A percentile compares a stretch with the other conserved stretches of the same genome.
Conservation (phyloP, 2,329 filamentous ascomycete genomes). For the Hymenotorrendiella dingleyae region DNA sequence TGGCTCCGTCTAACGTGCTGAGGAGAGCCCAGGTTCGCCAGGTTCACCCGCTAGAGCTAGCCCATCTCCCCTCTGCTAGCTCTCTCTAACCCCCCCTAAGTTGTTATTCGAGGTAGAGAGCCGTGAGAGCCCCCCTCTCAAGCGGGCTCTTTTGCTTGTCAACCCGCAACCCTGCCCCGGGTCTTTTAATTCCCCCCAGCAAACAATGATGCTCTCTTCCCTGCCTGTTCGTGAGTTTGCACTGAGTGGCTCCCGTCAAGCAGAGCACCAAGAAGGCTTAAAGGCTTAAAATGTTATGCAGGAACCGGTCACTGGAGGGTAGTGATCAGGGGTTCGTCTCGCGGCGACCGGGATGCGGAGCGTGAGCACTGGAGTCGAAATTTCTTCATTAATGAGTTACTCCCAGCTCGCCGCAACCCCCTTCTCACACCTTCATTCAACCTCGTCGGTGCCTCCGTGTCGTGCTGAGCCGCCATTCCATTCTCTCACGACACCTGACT, state of each 20-base stretch:
- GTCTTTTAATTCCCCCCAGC: neutral
- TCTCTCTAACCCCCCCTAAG: no score
- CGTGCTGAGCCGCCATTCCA: no score
- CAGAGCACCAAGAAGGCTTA: slow-evolving; percentile 1
- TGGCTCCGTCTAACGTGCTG: neutral
- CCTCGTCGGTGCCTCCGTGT: neutral
- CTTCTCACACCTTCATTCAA: neutral
- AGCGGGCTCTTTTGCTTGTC: no score
- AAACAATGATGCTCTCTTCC: neutral
- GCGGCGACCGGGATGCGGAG: slow-evolving; percentile 7
- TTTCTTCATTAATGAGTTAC: slow-evolving; percentile 12
- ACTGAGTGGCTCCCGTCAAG: no score
- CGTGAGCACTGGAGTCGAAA: slow-evolving; percentile 6
- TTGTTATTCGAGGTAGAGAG: no score
- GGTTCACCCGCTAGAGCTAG: no score
- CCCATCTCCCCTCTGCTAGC: no score
- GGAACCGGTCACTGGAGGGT: slow-evolving; percentile 7
- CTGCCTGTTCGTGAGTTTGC: neutral
- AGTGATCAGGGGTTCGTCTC: slow-evolving; percentile 9
- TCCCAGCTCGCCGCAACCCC: slow-evolving; percentile 2
- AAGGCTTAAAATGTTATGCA: slow-evolving; percentile 13
- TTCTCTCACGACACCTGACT: neutral
- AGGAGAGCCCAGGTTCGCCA: no score
- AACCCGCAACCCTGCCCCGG: no score
- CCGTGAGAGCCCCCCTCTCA: no score